phyloP scores from a whole-genome alignment of 2,329 filamentous ascomycete species.

The Sodiomyces alkalinus region DNA sequence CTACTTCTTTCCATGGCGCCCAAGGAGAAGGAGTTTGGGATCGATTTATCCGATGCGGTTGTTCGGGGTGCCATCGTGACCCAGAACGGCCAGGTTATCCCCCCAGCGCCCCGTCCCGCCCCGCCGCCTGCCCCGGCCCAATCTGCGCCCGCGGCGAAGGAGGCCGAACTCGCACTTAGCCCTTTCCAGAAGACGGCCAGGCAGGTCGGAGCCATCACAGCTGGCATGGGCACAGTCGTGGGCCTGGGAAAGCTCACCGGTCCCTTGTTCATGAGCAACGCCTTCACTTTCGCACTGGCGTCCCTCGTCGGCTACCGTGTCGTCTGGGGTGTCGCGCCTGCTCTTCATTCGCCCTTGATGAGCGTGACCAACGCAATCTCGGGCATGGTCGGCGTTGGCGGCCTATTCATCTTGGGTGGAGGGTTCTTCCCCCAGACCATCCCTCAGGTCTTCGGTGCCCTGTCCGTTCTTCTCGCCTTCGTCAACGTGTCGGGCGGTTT shows the following conservation, averaged over 20 bases:
- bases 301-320: slow-evolving; percentile 78
- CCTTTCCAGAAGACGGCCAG: slow-evolving; percentile 70
- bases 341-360: slow-evolving; percentile 80
- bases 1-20: slow-evolving; percentile 71
- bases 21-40: slow-evolving; percentile 61
- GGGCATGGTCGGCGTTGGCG: slow-evolving; percentile 77
- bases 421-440: slow-evolving; percentile 64
- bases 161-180: slow-evolving; percentile 50
- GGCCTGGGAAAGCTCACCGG: slow-evolving; percentile 68
- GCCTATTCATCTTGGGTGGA: slow-evolving; percentile 78
- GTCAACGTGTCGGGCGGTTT: slow-evolving; percentile 84
- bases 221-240: slow-evolving; percentile 60
- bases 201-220: slow-evolving; percentile 60
- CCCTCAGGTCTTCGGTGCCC: slow-evolving; percentile 62
- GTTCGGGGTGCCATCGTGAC: slow-evolving; percentile 76
- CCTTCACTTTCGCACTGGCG: slow-evolving; percentile 71
- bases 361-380: slow-evolving; percentile 88
- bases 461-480: slow-evolving; percentile 71
- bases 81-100: slow-evolving; percentile 59
- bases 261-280: slow-evolving; percentile 76
- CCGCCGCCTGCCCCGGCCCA: slow-evolving; percentile 33
- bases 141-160: slow-evolving; percentile 24
- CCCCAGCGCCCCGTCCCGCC: slow-evolving; percentile 55
- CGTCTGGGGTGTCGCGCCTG: slow-evolving; percentile 74
- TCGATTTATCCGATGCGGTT: slow-evolving; percentile 73